Conservation (phyloP, 2,329 filamentous ascomycete species). For the Fonsecaea pugnacius region DNA sequence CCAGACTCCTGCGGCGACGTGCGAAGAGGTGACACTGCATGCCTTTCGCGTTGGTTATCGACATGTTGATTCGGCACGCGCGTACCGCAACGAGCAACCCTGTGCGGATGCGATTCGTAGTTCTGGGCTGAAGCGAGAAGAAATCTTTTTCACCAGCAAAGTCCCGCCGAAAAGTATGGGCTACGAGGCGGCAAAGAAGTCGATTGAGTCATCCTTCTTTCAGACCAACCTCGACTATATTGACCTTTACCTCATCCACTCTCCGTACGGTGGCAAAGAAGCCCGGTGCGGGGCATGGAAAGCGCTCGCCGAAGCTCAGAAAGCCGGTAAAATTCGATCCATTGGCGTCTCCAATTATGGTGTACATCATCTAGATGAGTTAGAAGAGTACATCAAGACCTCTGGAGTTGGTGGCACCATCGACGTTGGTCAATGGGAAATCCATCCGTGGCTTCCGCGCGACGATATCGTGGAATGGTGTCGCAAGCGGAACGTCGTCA, state of each 20-base stretch:
- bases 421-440: constrained; percentile 83
- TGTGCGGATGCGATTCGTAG: constrained; percentile 58
- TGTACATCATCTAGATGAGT: constrained; percentile 59
- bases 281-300: constrained; percentile 58
- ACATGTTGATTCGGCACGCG: constrained; percentile 64
- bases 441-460: constrained; percentile 87
- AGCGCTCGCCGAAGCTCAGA: constrained; percentile 59
- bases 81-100: constrained; percentile 63
- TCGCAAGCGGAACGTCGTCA: constrained; percentile 62
- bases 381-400: constrained; percentile 61
- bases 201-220: constrained; percentile 34
- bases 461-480: constrained; percentile 81
- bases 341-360: constrained; percentile 62
- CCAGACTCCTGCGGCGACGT: constrained; percentile 58
- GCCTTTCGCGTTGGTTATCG: constrained; percentile 61
- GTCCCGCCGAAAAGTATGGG: constrained; percentile 57
- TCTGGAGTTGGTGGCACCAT: constrained; percentile 71
- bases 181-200: constrained; percentile 66
- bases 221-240: constrained; percentile 46
- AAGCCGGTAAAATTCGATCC: constrained; percentile 56
- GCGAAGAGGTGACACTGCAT: constrained; percentile 63
- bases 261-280: constrained; percentile 58
- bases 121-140: constrained; percentile 57
- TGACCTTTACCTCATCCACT: constrained; percentile 54
- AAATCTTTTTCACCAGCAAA: constrained; percentile 68